A percentile compares a stretch with the other conserved stretches of the same genome.
These are phyloP conservation scores for Sclerotiophoma versabilis DNA, from an alignment of 2,329 filamentous ascomycete genomes.

Conservation along the genomic window DNA sequence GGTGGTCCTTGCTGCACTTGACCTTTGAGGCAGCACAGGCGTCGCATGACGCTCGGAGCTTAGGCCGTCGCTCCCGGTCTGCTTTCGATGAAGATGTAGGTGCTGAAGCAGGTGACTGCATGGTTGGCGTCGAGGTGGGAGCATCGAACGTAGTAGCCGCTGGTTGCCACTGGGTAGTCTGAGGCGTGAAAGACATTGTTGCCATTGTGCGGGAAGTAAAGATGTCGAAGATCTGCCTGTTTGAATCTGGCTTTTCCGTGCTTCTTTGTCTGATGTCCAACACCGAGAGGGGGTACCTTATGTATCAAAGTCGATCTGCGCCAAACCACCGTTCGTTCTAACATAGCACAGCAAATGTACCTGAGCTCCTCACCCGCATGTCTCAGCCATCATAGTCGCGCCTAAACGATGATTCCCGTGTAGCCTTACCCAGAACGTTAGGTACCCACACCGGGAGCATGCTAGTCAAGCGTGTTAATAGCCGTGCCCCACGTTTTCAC, in stretches of 20 bases:
- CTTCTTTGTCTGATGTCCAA: slow-evolving; percentile 2
- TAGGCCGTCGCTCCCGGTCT: slow-evolving; percentile 32
- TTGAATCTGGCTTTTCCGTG: not conserved
- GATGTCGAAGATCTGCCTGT: slow-evolving; percentile 5
- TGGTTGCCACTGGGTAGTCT: slow-evolving; percentile 32
- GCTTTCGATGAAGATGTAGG: slow-evolving; percentile 23
- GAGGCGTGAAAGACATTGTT: slow-evolving; percentile 34
- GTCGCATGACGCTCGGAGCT: slow-evolving; percentile 48
- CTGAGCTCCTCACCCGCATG: slow-evolving; percentile 15
- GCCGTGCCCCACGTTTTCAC: slow-evolving; percentile 7
- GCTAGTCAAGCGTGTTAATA: slow-evolving; percentile 11
- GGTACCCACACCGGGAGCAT: slow-evolving; percentile 16
- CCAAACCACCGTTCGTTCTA: not conserved
- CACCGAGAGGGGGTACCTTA: slow-evolving; percentile 9
- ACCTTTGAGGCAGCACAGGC: slow-evolving; percentile 49
- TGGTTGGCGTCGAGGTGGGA: slow-evolving; percentile 15
- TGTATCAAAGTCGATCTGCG: slow-evolving; percentile 12
- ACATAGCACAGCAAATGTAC: slow-evolving; percentile 4
- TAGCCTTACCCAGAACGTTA: slow-evolving; percentile 12
- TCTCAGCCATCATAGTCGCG: slow-evolving; percentile 18
- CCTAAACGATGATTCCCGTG: slow-evolving; percentile 17
- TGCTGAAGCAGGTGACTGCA: slow-evolving; percentile 29
- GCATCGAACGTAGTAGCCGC: slow-evolving; percentile 19
- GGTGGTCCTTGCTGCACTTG: slow-evolving; percentile 48
- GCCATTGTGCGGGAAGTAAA: slow-evolving; percentile 4